These are phyloP conservation scores for Coniferiporia sulphurascens DNA, from an alignment of 1,284 basidiomycete species.

Conservation along the genomic window DNA sequence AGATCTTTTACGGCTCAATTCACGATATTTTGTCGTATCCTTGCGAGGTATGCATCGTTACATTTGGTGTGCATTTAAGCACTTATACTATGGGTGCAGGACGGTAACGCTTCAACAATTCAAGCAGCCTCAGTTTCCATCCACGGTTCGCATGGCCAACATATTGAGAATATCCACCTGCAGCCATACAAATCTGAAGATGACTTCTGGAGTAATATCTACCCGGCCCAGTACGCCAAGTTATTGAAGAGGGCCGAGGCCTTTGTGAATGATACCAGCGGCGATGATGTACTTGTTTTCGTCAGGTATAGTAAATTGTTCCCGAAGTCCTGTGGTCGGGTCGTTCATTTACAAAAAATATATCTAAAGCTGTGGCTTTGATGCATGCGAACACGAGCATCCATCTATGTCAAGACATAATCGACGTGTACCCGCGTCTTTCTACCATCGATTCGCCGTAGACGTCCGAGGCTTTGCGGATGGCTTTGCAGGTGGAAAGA, in stretches of 20 bases:
- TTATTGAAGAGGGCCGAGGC: conserved; percentile 70
- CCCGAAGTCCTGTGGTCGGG: not conserved
- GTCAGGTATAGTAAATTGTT: conserved; percentile 58
- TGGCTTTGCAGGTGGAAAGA: conserved; percentile 58
- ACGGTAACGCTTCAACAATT: conserved; percentile 73
- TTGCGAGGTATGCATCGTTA: conserved; percentile 63
- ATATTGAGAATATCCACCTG: conserved; percentile 90
- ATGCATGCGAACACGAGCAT: conserved; percentile 91
- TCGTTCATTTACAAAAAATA: not conserved
- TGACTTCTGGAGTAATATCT: conserved; percentile 77
- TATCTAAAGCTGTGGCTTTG: conserved; percentile 73
- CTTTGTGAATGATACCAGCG: conserved; percentile 68
- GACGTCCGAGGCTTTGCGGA: conserved; percentile 72
- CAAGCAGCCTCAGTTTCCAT: conserved; percentile 83
- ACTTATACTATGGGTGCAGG: conserved; percentile 37
- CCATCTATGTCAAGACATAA: conserved; percentile 89
- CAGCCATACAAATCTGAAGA: conserved; percentile 67
- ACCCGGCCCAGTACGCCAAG: conserved; percentile 61
- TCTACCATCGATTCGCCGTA: conserved; percentile 81
- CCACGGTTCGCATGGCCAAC: conserved; percentile 82
- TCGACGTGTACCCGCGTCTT: conserved; percentile 84
- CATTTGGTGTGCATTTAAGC: not conserved
- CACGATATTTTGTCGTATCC: conserved; percentile 92
- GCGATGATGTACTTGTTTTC: conserved; percentile 76
- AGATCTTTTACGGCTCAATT: conserved; percentile 83